These are phyloP conservation scores for Oldenlandia corymbosa DNA, from an alignment of 257 asterid species.

Conservation along the genomic window DNA sequence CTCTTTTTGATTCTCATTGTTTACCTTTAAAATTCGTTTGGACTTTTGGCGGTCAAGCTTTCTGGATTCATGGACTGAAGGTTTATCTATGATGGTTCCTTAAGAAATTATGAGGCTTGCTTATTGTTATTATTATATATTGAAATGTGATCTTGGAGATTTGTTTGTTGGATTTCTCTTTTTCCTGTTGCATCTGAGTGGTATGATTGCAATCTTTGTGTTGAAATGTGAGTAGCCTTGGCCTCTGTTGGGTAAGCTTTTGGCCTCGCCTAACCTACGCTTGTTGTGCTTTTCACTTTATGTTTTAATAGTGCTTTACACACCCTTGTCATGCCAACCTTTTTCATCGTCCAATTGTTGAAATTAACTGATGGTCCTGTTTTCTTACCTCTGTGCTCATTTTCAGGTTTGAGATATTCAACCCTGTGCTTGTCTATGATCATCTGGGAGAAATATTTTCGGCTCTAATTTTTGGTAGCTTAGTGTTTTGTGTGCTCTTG, in stretches of 20 bases:
- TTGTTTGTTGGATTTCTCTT: too few species aligned
- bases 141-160: neutral
- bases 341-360: constrained; percentile 3
- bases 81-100: neutral
- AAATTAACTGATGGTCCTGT: constrained; percentile 1
- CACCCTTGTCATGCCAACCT: neutral
- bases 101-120: neutral
- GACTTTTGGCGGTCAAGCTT: too few species aligned
- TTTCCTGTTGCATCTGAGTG: neutral
- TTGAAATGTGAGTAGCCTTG: too few species aligned
- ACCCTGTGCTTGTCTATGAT: constrained; percentile 79
- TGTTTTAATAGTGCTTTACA: neutral
- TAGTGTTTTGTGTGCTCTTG: constrained; percentile 66
- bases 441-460: constrained; percentile 92
- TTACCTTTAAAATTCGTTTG: too few species aligned
- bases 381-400: constrained; percentile 14
- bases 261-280: neutral
- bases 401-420: constrained; percentile 81
- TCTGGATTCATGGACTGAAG: neutral
- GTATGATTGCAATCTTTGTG: neutral
- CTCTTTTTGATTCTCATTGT: too few species aligned
- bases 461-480: constrained; percentile 83
- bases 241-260: neutral
- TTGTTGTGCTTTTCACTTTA: neutral
- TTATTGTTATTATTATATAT: too few species aligned